These are phyloP conservation scores for Pinus tabuliformis DNA, from an alignment of 75 land plant genomes.

Conservation along the genomic window DNA sequence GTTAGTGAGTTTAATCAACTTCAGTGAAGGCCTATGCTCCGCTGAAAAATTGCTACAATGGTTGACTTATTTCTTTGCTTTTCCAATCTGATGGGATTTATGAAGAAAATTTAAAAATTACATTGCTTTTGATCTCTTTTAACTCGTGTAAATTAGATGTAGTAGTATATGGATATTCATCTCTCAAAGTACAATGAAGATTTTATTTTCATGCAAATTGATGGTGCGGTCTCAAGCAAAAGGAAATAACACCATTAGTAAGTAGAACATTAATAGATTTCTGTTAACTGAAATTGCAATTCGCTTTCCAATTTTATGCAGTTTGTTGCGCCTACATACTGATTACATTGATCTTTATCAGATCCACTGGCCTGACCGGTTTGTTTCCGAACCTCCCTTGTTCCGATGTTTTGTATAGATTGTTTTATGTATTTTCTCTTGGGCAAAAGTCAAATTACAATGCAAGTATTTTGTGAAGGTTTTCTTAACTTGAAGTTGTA, in stretches of 20 bases:
- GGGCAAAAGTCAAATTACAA: not conserved
- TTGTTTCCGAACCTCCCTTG: conserved; percentile 10
- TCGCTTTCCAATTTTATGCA: conserved; percentile 28
- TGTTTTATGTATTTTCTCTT: not conserved
- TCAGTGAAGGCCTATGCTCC: not conserved
- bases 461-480: not conserved
- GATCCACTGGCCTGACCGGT: conserved; percentile 99
- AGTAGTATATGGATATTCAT: not conserved
- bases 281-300: not conserved
- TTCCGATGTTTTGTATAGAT: not conserved
- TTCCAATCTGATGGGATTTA: not conserved
- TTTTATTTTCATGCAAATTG: not conserved
- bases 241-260: not conserved
- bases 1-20: no score
- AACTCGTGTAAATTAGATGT: not conserved
- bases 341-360: conserved; percentile 95
- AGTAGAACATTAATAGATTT: not conserved
- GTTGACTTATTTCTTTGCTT: not conserved
- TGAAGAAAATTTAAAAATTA: not conserved
- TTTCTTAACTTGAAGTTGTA: conserved; percentile 2
- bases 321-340: conserved; percentile 59
- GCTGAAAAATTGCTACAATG: not conserved
- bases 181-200: not conserved
- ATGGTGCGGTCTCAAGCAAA: not conserved
- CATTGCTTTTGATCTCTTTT: not conserved